Evolutionary conservation across 805 yeast genomes (phyloP).

Genomic region (Candida maris): DNA sequence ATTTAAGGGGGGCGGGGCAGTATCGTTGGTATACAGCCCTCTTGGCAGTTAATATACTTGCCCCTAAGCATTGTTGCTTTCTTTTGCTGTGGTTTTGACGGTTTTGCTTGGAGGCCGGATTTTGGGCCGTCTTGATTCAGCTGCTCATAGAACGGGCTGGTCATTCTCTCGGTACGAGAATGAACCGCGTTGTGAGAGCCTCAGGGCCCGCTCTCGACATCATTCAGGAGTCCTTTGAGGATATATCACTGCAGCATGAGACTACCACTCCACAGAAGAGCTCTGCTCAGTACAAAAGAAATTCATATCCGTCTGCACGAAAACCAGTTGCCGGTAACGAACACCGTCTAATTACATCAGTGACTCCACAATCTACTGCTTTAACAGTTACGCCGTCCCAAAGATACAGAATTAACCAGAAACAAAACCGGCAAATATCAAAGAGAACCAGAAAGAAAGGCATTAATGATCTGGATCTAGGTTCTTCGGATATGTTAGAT

Average conservation of each 20-base stretch:
- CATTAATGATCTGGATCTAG: constrained; percentile 7
- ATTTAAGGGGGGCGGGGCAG: no score
- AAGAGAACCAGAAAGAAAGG: constrained; percentile 5
- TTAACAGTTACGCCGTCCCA: constrained; percentile 26
- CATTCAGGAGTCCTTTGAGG: constrained; percentile 35
- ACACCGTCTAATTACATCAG: no score
- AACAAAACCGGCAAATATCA: constrained; percentile 14
- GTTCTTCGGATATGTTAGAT: constrained; percentile 13
- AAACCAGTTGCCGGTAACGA: not conserved
- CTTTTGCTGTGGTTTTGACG: no score
- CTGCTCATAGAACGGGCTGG: no score
- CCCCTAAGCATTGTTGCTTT: no score
- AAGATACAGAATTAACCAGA: constrained; percentile 22
- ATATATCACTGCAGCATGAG: constrained; percentile 19
- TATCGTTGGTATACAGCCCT: no score
- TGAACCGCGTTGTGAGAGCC: constrained; percentile 1
- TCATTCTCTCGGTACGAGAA: no score
- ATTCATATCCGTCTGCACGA: constrained; percentile 4
- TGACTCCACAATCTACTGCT: no score
- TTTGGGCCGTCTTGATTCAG: no score
- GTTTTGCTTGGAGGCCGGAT: no score
- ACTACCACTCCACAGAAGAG: not conserved
- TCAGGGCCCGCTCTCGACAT: constrained; percentile 23
- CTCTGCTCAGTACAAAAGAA: not conserved
- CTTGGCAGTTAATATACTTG: no score